Evolutionary conservation across 352 stramenopile genomes (phyloP).

Genomic region (Globisporangium solare): DNA sequence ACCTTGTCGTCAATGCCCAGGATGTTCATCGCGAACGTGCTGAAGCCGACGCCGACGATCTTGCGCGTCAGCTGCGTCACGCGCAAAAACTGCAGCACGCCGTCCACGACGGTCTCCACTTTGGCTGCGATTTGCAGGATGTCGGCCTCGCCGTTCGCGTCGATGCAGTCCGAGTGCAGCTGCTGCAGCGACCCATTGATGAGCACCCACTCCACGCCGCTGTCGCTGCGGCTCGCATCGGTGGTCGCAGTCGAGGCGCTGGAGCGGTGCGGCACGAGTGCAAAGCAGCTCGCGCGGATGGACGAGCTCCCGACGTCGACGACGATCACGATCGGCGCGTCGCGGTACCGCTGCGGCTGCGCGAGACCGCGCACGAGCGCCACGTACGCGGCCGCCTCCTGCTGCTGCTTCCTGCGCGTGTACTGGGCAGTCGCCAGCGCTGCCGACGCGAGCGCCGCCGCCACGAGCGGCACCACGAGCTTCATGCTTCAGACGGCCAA

Average conservation of each 20-base stretch:
- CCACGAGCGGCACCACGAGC: constrained; percentile 4
- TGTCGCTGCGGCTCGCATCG: neutral
- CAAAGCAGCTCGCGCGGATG: constrained; percentile 88
- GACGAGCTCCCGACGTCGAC: constrained; percentile 93
- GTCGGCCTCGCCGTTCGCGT: constrained; percentile 56
- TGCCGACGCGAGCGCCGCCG: constrained; percentile 2
- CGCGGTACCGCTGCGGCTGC: constrained; percentile 37
- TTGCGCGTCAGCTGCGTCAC: constrained; percentile 27
- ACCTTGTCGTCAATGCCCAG: constrained; percentile 75
- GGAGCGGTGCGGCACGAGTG: constrained; percentile 21
- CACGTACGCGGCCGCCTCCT: constrained; percentile 1
- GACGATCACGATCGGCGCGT: constrained; percentile 57
- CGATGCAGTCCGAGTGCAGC: constrained; percentile 38
- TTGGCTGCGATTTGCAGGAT: constrained; percentile 29
- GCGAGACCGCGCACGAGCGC: constrained; percentile 25
- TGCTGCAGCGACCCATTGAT: constrained; percentile 67
- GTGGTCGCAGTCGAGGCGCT: too few species aligned
- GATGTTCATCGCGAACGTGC: constrained; percentile 93
- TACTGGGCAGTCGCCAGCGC: neutral
- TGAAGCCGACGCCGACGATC: constrained; percentile 87
- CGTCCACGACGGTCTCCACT: constrained; percentile 52
- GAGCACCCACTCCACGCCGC: constrained; percentile 45
- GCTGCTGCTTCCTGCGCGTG: neutral
- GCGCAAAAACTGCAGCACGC: constrained; percentile 46
- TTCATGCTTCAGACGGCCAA: constrained; percentile 1